These are phyloP conservation scores for Clarkia xantiana DNA, from an alignment of 345 rosid species.

Conservation along the genomic window DNA sequence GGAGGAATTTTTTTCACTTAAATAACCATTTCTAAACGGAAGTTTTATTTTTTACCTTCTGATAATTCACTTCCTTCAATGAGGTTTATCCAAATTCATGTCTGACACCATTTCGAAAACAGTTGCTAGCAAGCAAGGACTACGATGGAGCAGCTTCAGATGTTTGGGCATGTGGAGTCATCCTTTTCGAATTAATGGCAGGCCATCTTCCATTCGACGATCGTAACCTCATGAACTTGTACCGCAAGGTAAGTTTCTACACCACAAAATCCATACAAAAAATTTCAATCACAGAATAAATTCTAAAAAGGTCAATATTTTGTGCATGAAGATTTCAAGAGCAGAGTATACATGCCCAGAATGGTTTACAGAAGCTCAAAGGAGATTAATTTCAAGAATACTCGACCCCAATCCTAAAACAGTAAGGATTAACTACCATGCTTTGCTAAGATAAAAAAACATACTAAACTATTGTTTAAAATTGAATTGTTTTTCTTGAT, in stretches of 20 bases:
- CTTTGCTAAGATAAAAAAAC: too few species aligned
- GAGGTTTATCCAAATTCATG: neutral
- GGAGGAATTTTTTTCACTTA: too few species aligned
- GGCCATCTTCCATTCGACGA: conserved; percentile 73
- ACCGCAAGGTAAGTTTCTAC: conserved; percentile 39
- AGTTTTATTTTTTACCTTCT: too few species aligned
- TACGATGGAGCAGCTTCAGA: conserved; percentile 85
- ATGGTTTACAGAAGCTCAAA: conserved; percentile 48
- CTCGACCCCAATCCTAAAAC: conserved; percentile 46
- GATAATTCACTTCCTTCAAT: too few species aligned
- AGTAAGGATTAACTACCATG: conserved; percentile 18
- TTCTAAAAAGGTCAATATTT: conserved; percentile 5
- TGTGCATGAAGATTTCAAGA: conserved; percentile 29
- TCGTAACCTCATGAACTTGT: conserved; percentile 43
- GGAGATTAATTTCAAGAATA: conserved; percentile 47
- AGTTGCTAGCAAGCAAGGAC: conserved; percentile 60
- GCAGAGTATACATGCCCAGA: conserved; percentile 57
- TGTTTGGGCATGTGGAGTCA: conserved; percentile 89
- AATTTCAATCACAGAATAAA: neutral
- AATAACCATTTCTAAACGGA: too few species aligned
- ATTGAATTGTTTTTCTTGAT: neutral
- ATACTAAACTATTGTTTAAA: too few species aligned
- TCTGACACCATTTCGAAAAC: conserved; percentile 11
- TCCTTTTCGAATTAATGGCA: conserved; percentile 71
- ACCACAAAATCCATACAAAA: neutral